Evolutionary conservation across 2,329 filamentous ascomycete species (phyloP).

Genomic region (Aureobasidium sp.): DNA sequence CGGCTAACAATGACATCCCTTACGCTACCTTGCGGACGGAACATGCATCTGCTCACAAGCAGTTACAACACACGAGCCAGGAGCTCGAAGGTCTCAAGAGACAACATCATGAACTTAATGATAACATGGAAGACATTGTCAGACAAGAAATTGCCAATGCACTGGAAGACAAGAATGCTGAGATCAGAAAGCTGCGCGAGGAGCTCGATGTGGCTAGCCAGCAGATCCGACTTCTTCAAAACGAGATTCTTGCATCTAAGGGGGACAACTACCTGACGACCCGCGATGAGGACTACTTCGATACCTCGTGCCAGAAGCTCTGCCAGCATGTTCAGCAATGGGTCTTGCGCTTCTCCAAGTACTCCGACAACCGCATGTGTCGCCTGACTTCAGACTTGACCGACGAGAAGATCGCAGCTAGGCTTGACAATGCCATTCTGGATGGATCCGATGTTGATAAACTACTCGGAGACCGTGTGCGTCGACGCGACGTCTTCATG

Average conservation of each 20-base stretch:
- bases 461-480: conserved; percentile 80
- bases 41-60: conserved; percentile 46
- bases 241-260: conserved; percentile 49
- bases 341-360: conserved; percentile 96
- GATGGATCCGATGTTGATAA: conserved; percentile 89
- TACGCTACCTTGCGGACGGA: conserved; percentile 60
- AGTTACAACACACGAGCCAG: conserved; percentile 52
- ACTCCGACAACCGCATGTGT: conserved; percentile 85
- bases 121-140: conserved; percentile 55
- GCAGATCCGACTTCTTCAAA: conserved; percentile 52
- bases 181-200: conserved; percentile 68
- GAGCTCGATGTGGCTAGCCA: conserved; percentile 67
- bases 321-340: conserved; percentile 96
- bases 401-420: conserved; percentile 87
- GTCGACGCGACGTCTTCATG: conserved; percentile 92
- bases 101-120: conserved; percentile 54
- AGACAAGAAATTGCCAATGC: conserved; percentile 54
- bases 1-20: conserved; percentile 65
- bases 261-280: conserved; percentile 67
- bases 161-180: conserved; percentile 72
- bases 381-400: conserved; percentile 75
- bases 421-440: conserved; percentile 86
- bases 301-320: conserved; percentile 84
- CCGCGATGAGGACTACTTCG: conserved; percentile 90
- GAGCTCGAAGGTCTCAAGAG: conserved; percentile 62